Evolutionary conservation across 768 basidiomycete species (phyloP).

Genomic region (Kondoa malvinella): DNA sequence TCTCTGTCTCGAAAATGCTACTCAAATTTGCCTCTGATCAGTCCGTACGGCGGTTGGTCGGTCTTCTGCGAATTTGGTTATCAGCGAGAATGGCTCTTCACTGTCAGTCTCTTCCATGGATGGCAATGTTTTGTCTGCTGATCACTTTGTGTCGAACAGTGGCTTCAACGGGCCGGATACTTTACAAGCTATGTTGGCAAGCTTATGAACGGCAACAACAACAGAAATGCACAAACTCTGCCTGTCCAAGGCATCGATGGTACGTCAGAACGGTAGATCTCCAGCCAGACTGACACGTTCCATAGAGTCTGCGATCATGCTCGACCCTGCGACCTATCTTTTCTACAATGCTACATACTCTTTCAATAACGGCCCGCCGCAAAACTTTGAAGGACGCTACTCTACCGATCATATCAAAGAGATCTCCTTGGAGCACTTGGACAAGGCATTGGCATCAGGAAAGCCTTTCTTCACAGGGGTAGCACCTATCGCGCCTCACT

Average conservation of each 20-base stretch:
- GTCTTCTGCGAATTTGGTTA: background rate
- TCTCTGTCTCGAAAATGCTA: too few relatives aligned
- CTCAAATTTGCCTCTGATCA: too few relatives aligned
- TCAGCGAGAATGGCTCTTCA: background rate
- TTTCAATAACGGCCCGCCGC: background rate
- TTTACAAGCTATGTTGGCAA: background rate
- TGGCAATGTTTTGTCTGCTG: too few relatives aligned
- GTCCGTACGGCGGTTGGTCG: background rate
- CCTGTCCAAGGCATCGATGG: background rate
- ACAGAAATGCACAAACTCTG: background rate
- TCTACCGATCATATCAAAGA: slow-evolving; percentile 20
- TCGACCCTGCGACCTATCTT: background rate
- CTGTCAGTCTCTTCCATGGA: too few relatives aligned
- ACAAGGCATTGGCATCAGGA: slow-evolving; percentile 8
- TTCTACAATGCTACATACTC: background rate
- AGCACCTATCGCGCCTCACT: background rate
- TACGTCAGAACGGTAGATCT: background rate
- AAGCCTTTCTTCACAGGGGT: slow-evolving; percentile 22
- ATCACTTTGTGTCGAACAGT: too few relatives aligned
- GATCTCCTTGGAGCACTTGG: slow-evolving; percentile 11
- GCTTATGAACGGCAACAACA: background rate
- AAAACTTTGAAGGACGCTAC: slow-evolving; percentile 5
- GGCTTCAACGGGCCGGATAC: too few relatives aligned
- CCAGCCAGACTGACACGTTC: too few relatives aligned
- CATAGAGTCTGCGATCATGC: background rate